Conservation (phyloP, 495 filamentous ascomycete genomes). For the Chaetomium tenue region DNA sequence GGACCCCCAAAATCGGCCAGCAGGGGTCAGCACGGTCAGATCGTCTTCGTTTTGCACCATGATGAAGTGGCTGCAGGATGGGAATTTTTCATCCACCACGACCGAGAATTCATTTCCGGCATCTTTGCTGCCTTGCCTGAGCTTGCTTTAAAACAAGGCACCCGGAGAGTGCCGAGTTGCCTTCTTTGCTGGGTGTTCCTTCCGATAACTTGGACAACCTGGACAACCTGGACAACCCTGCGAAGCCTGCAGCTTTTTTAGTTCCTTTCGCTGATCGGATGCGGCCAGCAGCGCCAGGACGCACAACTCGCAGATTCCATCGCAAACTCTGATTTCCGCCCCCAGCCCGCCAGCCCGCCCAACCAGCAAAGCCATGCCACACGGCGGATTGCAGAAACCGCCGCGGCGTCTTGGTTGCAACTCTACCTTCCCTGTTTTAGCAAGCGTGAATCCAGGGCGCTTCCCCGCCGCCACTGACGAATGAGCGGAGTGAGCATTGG, state of each 20-base stretch:
- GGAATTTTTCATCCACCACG: background rate
- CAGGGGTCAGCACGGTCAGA: background rate
- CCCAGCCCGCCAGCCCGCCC: background rate
- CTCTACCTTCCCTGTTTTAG: conserved; percentile 12
- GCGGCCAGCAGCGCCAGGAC: background rate
- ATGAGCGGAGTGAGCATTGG: background rate
- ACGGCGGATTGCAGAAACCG: background rate
- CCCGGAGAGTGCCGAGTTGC: too few species aligned
- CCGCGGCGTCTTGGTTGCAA: background rate
- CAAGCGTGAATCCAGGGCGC: conserved; percentile 7
- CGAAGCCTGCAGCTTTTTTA: background rate
- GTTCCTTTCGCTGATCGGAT: background rate
- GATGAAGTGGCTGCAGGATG: conserved; percentile 10
- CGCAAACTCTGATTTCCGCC: background rate
- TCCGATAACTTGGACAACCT: too few species aligned
- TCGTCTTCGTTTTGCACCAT: background rate
- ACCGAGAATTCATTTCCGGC: conserved; percentile 7
- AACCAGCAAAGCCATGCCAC: background rate
- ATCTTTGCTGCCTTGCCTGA: background rate
- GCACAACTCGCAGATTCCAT: background rate
- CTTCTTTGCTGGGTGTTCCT: too few species aligned
- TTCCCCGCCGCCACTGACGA: conserved; percentile 15
- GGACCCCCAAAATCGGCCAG: conserved; percentile 2
- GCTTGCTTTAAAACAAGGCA: too few species aligned
- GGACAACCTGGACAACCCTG: background rate